Conservation (phyloP, 371 early-diverging fungal species). For the Coemansia sp. region DNA sequence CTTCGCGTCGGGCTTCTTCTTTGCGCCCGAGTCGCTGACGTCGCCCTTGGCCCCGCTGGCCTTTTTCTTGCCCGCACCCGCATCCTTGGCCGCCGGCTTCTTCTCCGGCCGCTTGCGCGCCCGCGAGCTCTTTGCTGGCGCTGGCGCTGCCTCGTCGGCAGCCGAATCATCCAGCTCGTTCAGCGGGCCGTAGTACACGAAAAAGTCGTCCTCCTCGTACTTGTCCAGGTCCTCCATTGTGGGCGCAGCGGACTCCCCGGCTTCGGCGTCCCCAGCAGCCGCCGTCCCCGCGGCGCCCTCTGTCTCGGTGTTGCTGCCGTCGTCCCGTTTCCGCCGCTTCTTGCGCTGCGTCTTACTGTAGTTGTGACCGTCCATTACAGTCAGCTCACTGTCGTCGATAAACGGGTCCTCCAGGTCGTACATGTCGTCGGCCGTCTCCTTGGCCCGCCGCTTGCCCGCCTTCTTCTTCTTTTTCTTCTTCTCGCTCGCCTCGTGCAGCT, state of each 20-base stretch:
- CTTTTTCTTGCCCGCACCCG: slow-evolving; percentile 15
- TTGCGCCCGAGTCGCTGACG: slow-evolving; percentile 10
- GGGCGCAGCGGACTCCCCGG: not conserved
- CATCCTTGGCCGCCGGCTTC: slow-evolving; percentile 32
- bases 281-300: slow-evolving; percentile 16
- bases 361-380: slow-evolving; percentile 51
- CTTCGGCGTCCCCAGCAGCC: slow-evolving; percentile 2
- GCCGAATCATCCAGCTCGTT: slow-evolving; percentile 39
- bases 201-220: slow-evolving; percentile 49
- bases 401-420: slow-evolving; percentile 57
- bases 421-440: slow-evolving; percentile 49
- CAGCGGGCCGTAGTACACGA: slow-evolving; percentile 51
- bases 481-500: slow-evolving; percentile 42
- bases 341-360: slow-evolving; percentile 27
- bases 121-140: slow-evolving; percentile 27
- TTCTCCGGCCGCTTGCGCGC: slow-evolving; percentile 38
- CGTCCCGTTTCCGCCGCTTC: slow-evolving; percentile 37
- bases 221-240: slow-evolving; percentile 42
- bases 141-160: slow-evolving; percentile 25
- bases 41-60: slow-evolving; percentile 32
- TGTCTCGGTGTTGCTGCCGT: slow-evolving; percentile 38
- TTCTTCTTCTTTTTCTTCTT: slow-evolving; percentile 18
- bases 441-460: slow-evolving; percentile 20
- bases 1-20: slow-evolving; percentile 32
- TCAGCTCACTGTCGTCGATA: slow-evolving; percentile 58